Evolutionary conservation across 441 rosid genomes (phyloP).

Genomic region (Geranium incanum): DNA sequence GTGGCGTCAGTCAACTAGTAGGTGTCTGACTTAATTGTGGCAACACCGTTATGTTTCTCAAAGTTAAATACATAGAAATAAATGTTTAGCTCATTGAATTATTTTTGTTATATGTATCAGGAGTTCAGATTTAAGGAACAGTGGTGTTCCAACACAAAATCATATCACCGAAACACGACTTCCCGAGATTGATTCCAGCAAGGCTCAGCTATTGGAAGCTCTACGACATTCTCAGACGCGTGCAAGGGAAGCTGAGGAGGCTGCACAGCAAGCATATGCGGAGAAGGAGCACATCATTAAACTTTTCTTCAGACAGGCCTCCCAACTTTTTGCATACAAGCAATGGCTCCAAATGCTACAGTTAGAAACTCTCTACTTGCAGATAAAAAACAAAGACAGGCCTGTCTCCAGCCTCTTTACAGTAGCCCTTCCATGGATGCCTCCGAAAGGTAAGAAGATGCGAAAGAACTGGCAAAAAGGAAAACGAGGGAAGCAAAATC

Average conservation of each 20-base stretch:
- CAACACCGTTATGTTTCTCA: too few relatives aligned
- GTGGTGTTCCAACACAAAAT: slow-evolving; percentile 29
- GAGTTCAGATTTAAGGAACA: slow-evolving; percentile 28
- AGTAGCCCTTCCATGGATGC: slow-evolving; percentile 39
- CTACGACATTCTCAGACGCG: slow-evolving; percentile 89
- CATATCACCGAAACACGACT: slow-evolving; percentile 26
- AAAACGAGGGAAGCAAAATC: slow-evolving; percentile 31
- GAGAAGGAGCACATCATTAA: slow-evolving; percentile 76
- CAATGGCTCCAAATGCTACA: slow-evolving; percentile 85
- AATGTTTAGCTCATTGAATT: background rate
- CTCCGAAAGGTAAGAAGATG: slow-evolving; percentile 31
- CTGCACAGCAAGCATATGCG: slow-evolving; percentile 65
- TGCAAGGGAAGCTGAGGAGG: slow-evolving; percentile 91
- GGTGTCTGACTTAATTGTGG: background rate
- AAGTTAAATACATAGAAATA: too few relatives aligned
- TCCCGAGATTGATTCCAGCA: slow-evolving; percentile 49
- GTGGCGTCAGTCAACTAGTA: too few relatives aligned
- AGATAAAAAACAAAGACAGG: slow-evolving; percentile 48
- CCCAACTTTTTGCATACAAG: slow-evolving; percentile 84
- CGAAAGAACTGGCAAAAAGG: slow-evolving; percentile 34
- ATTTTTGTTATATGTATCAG: background rate
- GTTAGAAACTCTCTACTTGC: slow-evolving; percentile 58
- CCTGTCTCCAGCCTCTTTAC: slow-evolving; percentile 46
- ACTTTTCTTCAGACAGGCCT: slow-evolving; percentile 84
- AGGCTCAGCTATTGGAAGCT: slow-evolving; percentile 79